These are phyloP conservation scores for Diaporthe sp. DNA, from an alignment of 2,329 filamentous ascomycete genomes.

Conservation along the genomic window DNA sequence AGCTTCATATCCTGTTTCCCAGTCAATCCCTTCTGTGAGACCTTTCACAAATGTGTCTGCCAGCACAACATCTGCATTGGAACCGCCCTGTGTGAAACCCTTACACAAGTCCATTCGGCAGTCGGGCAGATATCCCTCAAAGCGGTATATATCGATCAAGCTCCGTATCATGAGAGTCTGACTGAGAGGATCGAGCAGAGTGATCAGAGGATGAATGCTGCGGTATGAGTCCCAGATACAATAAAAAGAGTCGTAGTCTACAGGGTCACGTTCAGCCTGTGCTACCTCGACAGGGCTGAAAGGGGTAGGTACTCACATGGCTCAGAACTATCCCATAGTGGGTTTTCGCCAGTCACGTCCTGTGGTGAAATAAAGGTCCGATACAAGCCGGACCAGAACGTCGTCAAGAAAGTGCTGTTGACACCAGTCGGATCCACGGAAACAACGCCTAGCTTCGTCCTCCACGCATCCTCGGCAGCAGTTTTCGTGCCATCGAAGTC, in stretches of 20 bases:
- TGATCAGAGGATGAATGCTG: conserved; percentile 75
- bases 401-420: conserved; percentile 33
- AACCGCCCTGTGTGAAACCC: conserved; percentile 78
- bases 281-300: too few relatives aligned
- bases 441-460: conserved; percentile 72
- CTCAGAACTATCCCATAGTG: conserved; percentile 72
- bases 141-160: conserved; percentile 77
- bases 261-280: background rate
- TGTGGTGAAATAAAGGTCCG: conserved; percentile 79
- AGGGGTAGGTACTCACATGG: conserved; percentile 55
- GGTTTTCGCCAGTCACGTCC: conserved; percentile 81
- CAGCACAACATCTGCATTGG: conserved; percentile 77
- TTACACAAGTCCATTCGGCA: conserved; percentile 83
- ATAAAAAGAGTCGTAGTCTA: conserved; percentile 77
- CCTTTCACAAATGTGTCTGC: conserved; percentile 75
- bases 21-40: conserved; percentile 69
- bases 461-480: conserved; percentile 72
- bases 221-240: conserved; percentile 80
- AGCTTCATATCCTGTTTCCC: conserved; percentile 75
- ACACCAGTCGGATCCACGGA: conserved; percentile 45
- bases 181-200: conserved; percentile 72
- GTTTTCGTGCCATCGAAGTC: conserved; percentile 71
- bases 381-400: conserved; percentile 70
- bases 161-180: conserved; percentile 77
- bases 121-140: conserved; percentile 80